Percentiles rank a stretch among this genome's conserved stretches.
phyloP scores from a whole-genome alignment of 768 basidiomycete species.

The Suillus fuscotomentosus region DNA sequence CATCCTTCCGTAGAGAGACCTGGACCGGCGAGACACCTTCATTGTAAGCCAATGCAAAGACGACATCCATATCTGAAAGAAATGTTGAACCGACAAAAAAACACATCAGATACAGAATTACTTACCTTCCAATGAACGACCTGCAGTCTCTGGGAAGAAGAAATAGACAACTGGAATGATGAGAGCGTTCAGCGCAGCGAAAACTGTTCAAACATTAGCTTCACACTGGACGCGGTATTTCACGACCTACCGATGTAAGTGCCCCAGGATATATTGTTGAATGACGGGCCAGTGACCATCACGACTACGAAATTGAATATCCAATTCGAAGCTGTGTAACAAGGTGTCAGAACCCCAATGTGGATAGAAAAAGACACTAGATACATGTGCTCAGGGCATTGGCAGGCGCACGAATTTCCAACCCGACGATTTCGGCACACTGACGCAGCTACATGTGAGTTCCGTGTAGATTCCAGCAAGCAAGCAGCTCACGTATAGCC shows the following conservation, averaged over 20 bases:
- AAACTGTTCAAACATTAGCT: constrained; percentile 32
- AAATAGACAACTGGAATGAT: constrained; percentile 57
- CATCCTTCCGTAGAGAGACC: constrained; percentile 44
- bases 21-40: constrained; percentile 44
- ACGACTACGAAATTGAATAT: constrained; percentile 59
- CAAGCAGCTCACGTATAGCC: constrained; percentile 52
- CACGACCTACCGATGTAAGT: constrained; percentile 51
- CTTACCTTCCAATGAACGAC: constrained; percentile 54
- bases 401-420: constrained; percentile 61
- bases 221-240: neutral
- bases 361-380: neutral
- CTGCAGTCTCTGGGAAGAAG: constrained; percentile 62
- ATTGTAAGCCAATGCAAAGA: constrained; percentile 45
- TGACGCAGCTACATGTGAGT: constrained; percentile 17
- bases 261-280: constrained; percentile 55
- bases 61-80: constrained; percentile 38
- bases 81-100: neutral
- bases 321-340: constrained; percentile 39
- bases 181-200: constrained; percentile 55
- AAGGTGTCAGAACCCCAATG: neutral
- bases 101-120: neutral
- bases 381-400: constrained; percentile 58
- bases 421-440: constrained; percentile 65
- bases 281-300: constrained; percentile 61
- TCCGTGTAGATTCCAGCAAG: neutral